A percentile compares a stretch with the other conserved stretches of the same genome.
Evolutionary conservation across 768 basidiomycete species (phyloP).

Genomic region (Nevesoporus exiguus): DNA sequence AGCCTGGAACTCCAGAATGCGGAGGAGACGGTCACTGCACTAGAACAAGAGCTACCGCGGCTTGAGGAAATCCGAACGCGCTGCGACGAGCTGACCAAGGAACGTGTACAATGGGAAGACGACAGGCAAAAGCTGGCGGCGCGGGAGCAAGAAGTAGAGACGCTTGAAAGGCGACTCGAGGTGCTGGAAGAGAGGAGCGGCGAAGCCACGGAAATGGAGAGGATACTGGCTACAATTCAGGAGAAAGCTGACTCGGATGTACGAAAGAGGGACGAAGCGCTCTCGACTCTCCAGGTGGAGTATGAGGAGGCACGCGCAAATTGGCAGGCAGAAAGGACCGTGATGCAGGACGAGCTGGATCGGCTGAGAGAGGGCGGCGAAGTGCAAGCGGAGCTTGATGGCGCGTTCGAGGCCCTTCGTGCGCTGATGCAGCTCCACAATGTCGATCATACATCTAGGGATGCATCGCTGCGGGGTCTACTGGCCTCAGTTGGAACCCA

Average conservation of each 20-base stretch:
- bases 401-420: constrained; percentile 45
- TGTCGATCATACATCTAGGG: constrained; percentile 48
- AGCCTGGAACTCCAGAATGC: constrained; percentile 63
- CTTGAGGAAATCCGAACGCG: constrained; percentile 48
- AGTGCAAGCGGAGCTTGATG: constrained; percentile 49
- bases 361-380: constrained; percentile 36
- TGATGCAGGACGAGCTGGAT: constrained; percentile 52
- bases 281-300: constrained; percentile 36
- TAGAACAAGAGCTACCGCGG: constrained; percentile 54
- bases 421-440: constrained; percentile 53
- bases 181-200: constrained; percentile 42
- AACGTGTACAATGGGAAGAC: constrained; percentile 49
- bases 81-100: constrained; percentile 45
- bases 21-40: constrained; percentile 57
- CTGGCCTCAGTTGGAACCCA: constrained; percentile 49
- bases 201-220: constrained; percentile 41
- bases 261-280: constrained; percentile 40
- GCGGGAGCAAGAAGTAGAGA: constrained; percentile 35
- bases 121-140: constrained; percentile 41
- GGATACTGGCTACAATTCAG: constrained; percentile 34
- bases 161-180: constrained; percentile 41
- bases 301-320: constrained; percentile 45
- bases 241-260: constrained; percentile 36
- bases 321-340: constrained; percentile 50
- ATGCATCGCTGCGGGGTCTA: constrained; percentile 48